phyloP scores from a whole-genome alignment of 2,329 filamentous ascomycete genomes.

The Curvularia lunata region DNA sequence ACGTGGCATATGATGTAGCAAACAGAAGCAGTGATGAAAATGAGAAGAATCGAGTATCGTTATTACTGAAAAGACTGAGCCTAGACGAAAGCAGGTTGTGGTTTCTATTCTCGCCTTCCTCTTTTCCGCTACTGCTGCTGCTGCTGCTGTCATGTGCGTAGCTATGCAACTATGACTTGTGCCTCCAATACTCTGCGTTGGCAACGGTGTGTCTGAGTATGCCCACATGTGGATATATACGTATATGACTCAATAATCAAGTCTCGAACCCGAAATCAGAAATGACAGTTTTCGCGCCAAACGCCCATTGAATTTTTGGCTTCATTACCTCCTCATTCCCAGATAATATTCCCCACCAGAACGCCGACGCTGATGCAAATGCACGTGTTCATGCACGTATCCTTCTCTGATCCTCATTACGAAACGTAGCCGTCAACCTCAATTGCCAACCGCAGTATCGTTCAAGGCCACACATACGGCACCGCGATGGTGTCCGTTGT shows the following conservation, averaged over 20 bases:
- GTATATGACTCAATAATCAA: not conserved
- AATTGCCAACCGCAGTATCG: slow-evolving; percentile 61
- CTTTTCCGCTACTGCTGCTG: too few species aligned
- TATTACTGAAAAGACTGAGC: not conserved
- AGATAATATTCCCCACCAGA: slow-evolving; percentile 5
- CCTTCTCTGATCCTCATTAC: not conserved
- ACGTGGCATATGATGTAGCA: too few species aligned
- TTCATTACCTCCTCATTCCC: not conserved
- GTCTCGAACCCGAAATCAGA: not conserved
- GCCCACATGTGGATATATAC: not conserved
- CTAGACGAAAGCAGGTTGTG: not conserved
- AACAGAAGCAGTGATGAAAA: not conserved
- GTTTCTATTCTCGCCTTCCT: not conserved
- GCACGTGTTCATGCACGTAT: not conserved
- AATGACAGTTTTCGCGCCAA: slow-evolving; percentile 1
- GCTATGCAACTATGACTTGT: not conserved
- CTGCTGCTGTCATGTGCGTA: not conserved
- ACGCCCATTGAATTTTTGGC: slow-evolving; percentile 2
- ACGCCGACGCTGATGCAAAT: slow-evolving; percentile 20
- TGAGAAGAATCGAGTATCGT: not conserved
- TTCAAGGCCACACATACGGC: slow-evolving; percentile 93
- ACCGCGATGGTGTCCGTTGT: slow-evolving; percentile 91
- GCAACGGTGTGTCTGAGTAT: not conserved
- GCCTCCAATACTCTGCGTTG: not conserved
- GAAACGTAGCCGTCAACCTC: slow-evolving; percentile 11